Evolutionary conservation across 2,329 filamentous ascomycete genomes (phyloP).

Genomic region (Penicillium sp.): DNA sequence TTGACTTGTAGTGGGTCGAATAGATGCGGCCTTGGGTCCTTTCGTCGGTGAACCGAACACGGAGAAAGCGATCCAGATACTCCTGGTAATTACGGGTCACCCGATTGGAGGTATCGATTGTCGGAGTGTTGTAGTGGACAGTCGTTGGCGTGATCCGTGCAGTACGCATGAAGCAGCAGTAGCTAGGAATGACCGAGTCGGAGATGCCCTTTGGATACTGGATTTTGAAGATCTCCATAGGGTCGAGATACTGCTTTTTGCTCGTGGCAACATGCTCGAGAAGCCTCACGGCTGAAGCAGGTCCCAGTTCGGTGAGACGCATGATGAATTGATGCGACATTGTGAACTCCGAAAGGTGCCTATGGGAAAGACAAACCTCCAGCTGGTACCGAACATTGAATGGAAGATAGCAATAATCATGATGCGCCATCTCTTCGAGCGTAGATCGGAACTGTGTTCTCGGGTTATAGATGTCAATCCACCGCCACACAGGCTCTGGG

Average conservation of each 20-base stretch:
- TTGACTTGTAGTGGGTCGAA: constrained; percentile 56
- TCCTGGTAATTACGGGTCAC: constrained; percentile 72
- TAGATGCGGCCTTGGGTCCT: constrained; percentile 63
- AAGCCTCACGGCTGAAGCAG: constrained; percentile 61
- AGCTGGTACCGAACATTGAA: constrained; percentile 85
- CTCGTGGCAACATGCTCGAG: constrained; percentile 74
- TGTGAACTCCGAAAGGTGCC: constrained; percentile 73
- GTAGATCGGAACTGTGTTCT: not conserved
- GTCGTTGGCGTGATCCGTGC: constrained; percentile 82
- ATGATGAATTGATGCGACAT: constrained; percentile 68
- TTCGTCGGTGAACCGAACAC: constrained; percentile 89
- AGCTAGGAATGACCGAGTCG: constrained; percentile 61
- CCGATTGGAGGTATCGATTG: constrained; percentile 83
- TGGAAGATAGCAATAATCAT: constrained; percentile 50
- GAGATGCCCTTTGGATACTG: constrained; percentile 48
- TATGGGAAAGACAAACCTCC: constrained; percentile 86
- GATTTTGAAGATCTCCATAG: constrained; percentile 70
- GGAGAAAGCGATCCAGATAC: constrained; percentile 76
- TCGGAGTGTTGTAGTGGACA: constrained; percentile 74
- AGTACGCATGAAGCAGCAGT: constrained; percentile 75
- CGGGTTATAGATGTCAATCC: constrained; percentile 39
- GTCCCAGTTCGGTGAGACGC: constrained; percentile 56
- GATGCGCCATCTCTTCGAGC: constrained; percentile 36
- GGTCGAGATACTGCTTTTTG: constrained; percentile 64
- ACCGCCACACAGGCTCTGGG: constrained; percentile 38